Base-by-base conservation (phyloP, 305 asterid genomes). In the Caryopteris hybrid region DNA sequence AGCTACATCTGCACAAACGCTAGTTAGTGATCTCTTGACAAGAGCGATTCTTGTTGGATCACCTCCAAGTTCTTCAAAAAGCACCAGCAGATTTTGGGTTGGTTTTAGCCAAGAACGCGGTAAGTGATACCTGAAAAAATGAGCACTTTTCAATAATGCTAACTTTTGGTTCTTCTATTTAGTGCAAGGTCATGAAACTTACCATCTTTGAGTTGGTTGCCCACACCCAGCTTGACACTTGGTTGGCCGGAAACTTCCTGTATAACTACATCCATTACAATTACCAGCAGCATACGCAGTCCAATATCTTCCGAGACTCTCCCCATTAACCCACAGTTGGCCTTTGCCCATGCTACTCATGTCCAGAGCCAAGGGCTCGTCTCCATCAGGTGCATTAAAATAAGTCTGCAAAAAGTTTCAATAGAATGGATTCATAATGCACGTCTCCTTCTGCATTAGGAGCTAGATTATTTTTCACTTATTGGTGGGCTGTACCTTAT, bases 271-370 rank as follows among this genome's bases (percentile, higher is more conserved):
- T 50, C 79, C 88, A 0, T 79, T 83, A 87, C 98, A 92, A 72
- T 81, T 64, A 42, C 98, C 97, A 13, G 84, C 23, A 60, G 98
- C 97, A 61, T 55, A 74, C 3, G 89, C 88, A 20, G 98, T 85
- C 97, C 95, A 92, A 72, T 88, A 92, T 73, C 97, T 80, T 66
- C 97, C 97, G 9, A 92, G 81, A 69, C 95, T 88, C 69, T 86
- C 87, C 31, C 97, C 97, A 29, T 92, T 92, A 20, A 92, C 84
- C 96, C 97, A 90, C n/a, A 92, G 71, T 80, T 92, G 90, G 71
- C 97, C 98, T 80, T 90, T 92, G 45, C 97, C 95, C 98, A 93
- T 90, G 84, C 94, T 88, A 61, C 83, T 79, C 96, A 92, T 84
- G 84, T 92, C 98, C 83, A 92, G 69, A 56, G 97, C 98, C 82